Percentiles rank a stretch among this genome's conserved stretches.
Conservation (phyloP, 1,284 basidiomycete genomes). For the Ustilago xerochloae region DNA sequence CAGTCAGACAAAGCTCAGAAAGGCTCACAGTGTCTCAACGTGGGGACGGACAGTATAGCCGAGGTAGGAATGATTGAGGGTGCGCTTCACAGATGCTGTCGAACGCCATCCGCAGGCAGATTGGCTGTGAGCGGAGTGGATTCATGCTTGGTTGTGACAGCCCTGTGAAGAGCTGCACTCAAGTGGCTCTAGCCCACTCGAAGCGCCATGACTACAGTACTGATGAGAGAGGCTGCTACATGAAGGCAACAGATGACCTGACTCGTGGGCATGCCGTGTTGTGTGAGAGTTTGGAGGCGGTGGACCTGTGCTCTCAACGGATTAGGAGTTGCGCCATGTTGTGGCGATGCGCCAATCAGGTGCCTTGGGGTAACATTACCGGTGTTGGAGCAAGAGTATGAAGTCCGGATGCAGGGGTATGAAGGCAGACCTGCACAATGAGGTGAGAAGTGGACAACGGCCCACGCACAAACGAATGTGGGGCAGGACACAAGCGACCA, state of each 20-base stretch:
- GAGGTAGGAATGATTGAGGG: neutral
- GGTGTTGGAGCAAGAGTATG: neutral
- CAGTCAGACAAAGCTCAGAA: neutral
- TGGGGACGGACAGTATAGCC: constrained; percentile 12
- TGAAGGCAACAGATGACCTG: neutral
- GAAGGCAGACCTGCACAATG: neutral
- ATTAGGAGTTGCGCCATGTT: neutral
- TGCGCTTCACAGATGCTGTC: no score
- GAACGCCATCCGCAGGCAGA: no score
- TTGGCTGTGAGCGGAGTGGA: no score
- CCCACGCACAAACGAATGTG: neutral
- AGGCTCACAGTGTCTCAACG: neutral
- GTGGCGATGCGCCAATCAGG: neutral
- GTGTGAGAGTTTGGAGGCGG: neutral
- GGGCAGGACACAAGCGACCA: no score
- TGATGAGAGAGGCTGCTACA: constrained; percentile 4
- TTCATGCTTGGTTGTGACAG: no score
- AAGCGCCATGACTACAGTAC: neutral
- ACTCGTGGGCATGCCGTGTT: no score
- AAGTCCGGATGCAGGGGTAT: neutral
- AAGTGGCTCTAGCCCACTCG: neutral
- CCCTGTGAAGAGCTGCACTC: no score
- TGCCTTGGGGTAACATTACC: neutral
- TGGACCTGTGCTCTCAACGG: neutral
- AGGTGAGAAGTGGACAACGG: neutral